Base-by-base conservation (phyloP, 768 basidiomycete species). In the Agaricus blazei region DNA sequence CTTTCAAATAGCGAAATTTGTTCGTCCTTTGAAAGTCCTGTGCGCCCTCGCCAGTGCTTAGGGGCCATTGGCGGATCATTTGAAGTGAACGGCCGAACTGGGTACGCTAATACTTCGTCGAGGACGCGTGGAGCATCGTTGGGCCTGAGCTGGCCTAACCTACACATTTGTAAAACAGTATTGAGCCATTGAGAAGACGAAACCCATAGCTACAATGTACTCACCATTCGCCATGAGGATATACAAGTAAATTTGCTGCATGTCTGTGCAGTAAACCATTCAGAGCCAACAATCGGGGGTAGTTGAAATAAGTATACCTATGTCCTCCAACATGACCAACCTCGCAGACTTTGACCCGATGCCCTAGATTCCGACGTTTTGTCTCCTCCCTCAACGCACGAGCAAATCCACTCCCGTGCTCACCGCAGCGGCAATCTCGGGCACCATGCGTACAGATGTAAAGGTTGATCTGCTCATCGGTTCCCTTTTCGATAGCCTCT, bases 291-390 rank as follows among this genome's bases (percentile, higher is more conserved):
- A 19, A 19, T 19, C 19, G 55, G 44, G 44, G 46, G 14, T 26
- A n/a, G 54, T 24, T 8, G 42, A 27, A 26, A 58, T 19, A 47
- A 65, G 75, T 84, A 65, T 63, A 89, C 90, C 88, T 77, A 69
- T 94, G 91, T 26, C 90, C 90, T 1, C 92, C 91, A 49, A 94
- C 83, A 67, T 94, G 91, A 2, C 79, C 87, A 5, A 86, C 79
- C 59, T 90, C 83, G 3, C 81, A 81, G 1, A 92, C 71, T 75
- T 75, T 61, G 58, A 82, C 57, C 38, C 64, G 59, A 5, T 58
- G 59, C 1, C 67, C 64, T 1, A 67, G 63, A 34, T 74, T 63
- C 48, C 76, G 74, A 40, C 63, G 68, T 38, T 65, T 65, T 6
- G 88, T 67, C 63, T 89, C 86, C 3, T 73, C 69, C 15, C 71